Base-by-base conservation (phyloP, 164 flowering plant genomes). In the Aristolochia fimbriata region DNA sequence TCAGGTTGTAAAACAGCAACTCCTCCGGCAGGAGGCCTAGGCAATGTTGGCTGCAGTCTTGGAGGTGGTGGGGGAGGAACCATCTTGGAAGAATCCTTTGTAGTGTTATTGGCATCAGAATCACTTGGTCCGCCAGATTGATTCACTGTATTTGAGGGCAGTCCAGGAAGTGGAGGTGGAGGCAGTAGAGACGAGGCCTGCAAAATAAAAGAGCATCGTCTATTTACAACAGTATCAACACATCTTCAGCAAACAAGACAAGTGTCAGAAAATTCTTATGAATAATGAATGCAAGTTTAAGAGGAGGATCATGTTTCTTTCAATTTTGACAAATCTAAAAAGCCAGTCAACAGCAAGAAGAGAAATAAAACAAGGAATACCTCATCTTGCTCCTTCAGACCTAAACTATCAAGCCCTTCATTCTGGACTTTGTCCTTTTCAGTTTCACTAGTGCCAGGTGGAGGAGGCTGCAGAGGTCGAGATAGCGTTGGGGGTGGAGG, bases 41-140 rank as follows among this genome's bases (percentile, higher is more conserved):
- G 77, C 60, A 67, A 49, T 45, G 74, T 31, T 43, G 78, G 68
- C 48, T 72, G 84, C 47, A 69, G 88, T 69, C 80, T 71, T 41
- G 82, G 83, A 62, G 88, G 90, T n/a, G 91, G 97, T 25, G 96
- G 97, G 4, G 75, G 75, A 16, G 84, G 91, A 65, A 80, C 55
- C 84, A 80, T 69, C 63, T 76, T 81, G 30, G 76, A 11, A 47
- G 65, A 57, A 66, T 86, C 92, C 33, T 74, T 77, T 20, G 62
- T 51, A 57, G 67, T 43, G 73, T 59, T 65, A 64, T 60, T 81
- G 20, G 62, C 63, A 59, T 81, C 80, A 64, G 78, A 58, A 54
- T 74, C 81, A 27, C 84, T 67, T 47, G 68, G 22, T 54, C 70
- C 64, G 47, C 74, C 78, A 57, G 79, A 83, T 17, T 75, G 75